A percentile compares a stretch with the other conserved stretches of the same genome.
phyloP scores from a whole-genome alignment of 2,329 filamentous ascomycete species.

The Botrytis elliptica region DNA sequence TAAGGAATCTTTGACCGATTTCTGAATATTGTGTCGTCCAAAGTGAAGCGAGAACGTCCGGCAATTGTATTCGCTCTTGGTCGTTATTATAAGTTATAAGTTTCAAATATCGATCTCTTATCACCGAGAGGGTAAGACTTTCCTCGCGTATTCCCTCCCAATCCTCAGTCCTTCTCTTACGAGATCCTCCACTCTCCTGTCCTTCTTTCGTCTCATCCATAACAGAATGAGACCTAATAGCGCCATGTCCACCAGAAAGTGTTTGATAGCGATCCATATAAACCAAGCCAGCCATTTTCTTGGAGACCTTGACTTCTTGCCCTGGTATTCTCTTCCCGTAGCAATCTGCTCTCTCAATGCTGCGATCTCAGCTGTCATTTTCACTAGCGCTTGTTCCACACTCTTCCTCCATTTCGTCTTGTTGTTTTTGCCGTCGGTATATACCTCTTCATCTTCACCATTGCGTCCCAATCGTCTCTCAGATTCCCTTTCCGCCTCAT shows the following conservation, averaged over 20 bases:
- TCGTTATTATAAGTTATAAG: not conserved
- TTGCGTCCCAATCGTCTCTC: constrained; percentile 45
- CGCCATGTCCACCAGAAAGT: constrained; percentile 69
- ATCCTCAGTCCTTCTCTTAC: constrained; percentile 62
- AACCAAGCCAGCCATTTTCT: constrained; percentile 70
- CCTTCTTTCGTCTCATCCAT: constrained; percentile 71
- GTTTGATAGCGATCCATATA: constrained; percentile 67
- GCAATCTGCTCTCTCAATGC: constrained; percentile 90
- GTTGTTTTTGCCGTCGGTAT: constrained; percentile 43
- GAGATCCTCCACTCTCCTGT: constrained; percentile 71
- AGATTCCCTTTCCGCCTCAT: constrained; percentile 60
- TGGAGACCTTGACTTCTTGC: constrained; percentile 62
- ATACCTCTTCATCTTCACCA: constrained; percentile 47
- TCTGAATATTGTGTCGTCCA: not conserved
- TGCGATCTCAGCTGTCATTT: constrained; percentile 88
- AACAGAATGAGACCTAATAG: constrained; percentile 64
- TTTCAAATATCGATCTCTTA: not conserved
- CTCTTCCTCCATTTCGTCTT: constrained; percentile 71
- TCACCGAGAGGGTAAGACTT: constrained; percentile 53
- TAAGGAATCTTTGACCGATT: not conserved
- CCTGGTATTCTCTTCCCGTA: constrained; percentile 68
- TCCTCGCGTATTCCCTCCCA: constrained; percentile 57
- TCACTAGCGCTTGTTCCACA: constrained; percentile 81
- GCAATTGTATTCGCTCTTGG: not conserved
- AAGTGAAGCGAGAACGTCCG: not conserved